Percentiles rank a stretch among this genome's conserved stretches.
Evolutionary conservation across 805 yeast species (phyloP).

Genomic region (Wickerhamomyces kurtzmanii): DNA sequence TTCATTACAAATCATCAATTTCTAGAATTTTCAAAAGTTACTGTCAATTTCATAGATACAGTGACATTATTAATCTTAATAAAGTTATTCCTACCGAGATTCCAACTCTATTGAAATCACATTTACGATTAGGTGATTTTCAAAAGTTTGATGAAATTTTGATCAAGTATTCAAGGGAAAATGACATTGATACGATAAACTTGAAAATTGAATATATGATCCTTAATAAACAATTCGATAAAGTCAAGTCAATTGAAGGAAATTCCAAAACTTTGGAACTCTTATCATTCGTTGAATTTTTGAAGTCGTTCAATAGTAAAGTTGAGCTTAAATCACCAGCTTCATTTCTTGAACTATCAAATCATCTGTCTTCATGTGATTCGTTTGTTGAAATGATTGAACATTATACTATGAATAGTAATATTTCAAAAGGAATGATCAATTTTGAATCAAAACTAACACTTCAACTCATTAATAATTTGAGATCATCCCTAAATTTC

Average conservation of each 20-base stretch:
- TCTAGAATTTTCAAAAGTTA: conserved; percentile 12
- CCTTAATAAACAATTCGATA: conserved; percentile 10
- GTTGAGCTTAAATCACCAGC: conserved; percentile 9
- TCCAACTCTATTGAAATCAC: conserved; percentile 14
- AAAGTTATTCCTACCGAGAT: conserved; percentile 15
- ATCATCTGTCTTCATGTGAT: conserved; percentile 14
- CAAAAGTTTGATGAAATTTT: conserved; percentile 9
- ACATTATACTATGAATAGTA: conserved; percentile 1
- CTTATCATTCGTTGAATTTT: conserved; percentile 14
- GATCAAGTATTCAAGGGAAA: conserved; percentile 8
- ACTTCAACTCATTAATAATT: conserved; percentile 15
- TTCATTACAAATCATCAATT: conserved; percentile 15
- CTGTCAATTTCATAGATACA: conserved; percentile 9
- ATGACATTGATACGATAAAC: conserved; percentile 5
- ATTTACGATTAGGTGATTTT: conserved; percentile 15
- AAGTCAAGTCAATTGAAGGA: conserved; percentile 11
- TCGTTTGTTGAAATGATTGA: conserved; percentile 11
- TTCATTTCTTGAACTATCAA: conserved; percentile 17
- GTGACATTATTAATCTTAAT: conserved; percentile 12
- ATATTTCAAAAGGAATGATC: conserved; percentile 2
- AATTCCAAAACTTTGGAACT: conserved; percentile 12
- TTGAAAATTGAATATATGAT: conserved; percentile 16
- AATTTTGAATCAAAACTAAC: conserved; percentile 17
- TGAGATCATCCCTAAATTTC: conserved; percentile 7
- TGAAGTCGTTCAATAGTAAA: conserved; percentile 11